Conservation (phyloP, 768 basidiomycete genomes). For the Mycena metata region DNA sequence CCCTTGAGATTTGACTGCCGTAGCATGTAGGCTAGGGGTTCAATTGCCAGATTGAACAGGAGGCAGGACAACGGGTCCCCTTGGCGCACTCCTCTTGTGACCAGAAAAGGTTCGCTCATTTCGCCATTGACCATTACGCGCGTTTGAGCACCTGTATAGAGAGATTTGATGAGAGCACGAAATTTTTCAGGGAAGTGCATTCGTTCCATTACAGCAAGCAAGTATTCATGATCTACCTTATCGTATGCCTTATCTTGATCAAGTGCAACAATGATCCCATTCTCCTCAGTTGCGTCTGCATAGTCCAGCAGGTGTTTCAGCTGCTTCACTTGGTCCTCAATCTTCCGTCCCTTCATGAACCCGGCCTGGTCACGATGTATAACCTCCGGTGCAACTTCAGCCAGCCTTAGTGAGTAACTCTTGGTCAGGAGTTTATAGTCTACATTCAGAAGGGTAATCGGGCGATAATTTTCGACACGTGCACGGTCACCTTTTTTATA, state of each 20-base stretch:
- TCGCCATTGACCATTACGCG: slow-evolving; percentile 15
- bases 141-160: too few relatives aligned
- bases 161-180: not conserved
- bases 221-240: too few relatives aligned
- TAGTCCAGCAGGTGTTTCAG: too few relatives aligned
- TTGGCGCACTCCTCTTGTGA: slow-evolving; percentile 9
- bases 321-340: too few relatives aligned
- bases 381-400: not conserved
- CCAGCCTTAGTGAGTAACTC: slow-evolving; percentile 19
- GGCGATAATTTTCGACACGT: too few relatives aligned
- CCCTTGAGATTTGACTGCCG: slow-evolving; percentile 39
- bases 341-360: too few relatives aligned
- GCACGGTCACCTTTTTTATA: too few relatives aligned
- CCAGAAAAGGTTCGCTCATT: slow-evolving; percentile 4
- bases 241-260: too few relatives aligned
- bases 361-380: slow-evolving; percentile 29
- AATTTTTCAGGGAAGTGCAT: slow-evolving; percentile 31
- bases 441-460: slow-evolving; percentile 6
- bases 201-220: not conserved
- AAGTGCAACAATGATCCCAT: too few relatives aligned
- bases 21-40: not conserved
- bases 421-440: slow-evolving; percentile 21
- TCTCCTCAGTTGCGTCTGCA: too few relatives aligned
- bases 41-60: too few relatives aligned
- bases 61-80: not conserved